Percentiles rank a stretch among this genome's conserved stretches.
Evolutionary conservation across 306 rosid genomes (phyloP).

Genomic region (Quercus ilex): DNA sequence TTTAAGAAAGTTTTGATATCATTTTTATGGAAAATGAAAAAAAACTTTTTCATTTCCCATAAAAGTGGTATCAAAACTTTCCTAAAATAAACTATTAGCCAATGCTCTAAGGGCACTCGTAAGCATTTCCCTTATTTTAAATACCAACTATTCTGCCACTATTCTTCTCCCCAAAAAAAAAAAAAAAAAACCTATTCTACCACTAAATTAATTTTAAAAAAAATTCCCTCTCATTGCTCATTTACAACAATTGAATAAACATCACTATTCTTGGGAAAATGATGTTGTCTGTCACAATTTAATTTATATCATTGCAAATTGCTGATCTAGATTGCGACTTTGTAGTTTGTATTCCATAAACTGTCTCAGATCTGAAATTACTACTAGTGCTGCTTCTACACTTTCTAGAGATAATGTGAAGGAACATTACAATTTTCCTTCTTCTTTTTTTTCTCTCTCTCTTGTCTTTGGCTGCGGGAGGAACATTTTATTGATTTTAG

Average conservation of each 20-base stretch:
- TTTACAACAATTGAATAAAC: not conserved
- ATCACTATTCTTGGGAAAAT: not conserved
- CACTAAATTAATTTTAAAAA: not conserved
- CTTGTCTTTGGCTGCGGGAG: not conserved
- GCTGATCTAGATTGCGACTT: slow-evolving; percentile 25
- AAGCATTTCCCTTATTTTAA: not conserved
- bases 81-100: too few species aligned
- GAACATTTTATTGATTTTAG: not conserved
- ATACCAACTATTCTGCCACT: not conserved
- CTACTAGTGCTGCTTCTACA: not conserved
- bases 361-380: slow-evolving; percentile 13
- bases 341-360: slow-evolving; percentile 1
- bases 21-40: too few species aligned
- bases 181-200: not conserved
- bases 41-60: too few species aligned
- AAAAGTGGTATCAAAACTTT: too few species aligned
- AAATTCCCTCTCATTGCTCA: not conserved
- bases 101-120: too few species aligned
- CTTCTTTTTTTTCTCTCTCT: too few species aligned
- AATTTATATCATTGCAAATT: slow-evolving; percentile 16
- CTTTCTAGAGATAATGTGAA: not conserved
- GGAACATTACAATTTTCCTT: not conserved
- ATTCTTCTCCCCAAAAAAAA: too few species aligned
- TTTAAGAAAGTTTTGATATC: too few species aligned
- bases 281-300: slow-evolving; percentile 9